Base-by-base conservation (phyloP, 2,329 filamentous ascomycete species). In the Botrytis sinoallii region DNA sequence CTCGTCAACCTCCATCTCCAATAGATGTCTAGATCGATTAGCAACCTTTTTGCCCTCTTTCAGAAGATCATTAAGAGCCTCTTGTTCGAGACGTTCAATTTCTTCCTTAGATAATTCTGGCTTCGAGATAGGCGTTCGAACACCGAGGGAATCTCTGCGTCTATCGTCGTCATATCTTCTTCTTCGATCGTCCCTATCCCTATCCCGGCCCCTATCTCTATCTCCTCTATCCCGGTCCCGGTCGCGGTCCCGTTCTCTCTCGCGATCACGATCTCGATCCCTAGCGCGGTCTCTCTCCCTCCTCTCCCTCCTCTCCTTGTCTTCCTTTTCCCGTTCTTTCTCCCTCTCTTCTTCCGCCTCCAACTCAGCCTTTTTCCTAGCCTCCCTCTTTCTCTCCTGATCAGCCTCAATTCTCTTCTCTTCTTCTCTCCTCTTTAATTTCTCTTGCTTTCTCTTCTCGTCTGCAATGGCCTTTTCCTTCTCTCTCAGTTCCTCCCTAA, bases 391-490 rank as follows among this genome's bases (percentile, higher is more conserved):
- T 66, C 82, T 84, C 77, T 86, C 85, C 72, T 83, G 84, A 63
- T 86, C 82, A 48, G 82, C 84, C 74, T 87, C 85, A 22, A 75
- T 66, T 70, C 86, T 79, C 81, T 82, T 85, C 80, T 83, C 85
- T 79, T 81, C 85, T 79, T 82, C 86, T 86, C 82, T 76, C 86
- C 79, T 90, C 87, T 77, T 79, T n/a, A 78, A 76, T 40, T 84
- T 84, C 59, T 88, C 87, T 61, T 89, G 87, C 71, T 87, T 86
- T 42, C 85, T 85, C 79, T 89, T 89, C 81, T 91, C 88, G 79
- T 88, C 90, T 72, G 91, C 86, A 48, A 89, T 87, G 68, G 86
- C 85, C 70, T 81, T 79, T 76, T 91, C 88, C 76, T 89, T 87
- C 63, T 85, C 85, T 70, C 87, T 85, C 29, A 90, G 83, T 77